Evolutionary conservation across 768 basidiomycete species (phyloP), one percentile per base, ranked within the genome.

Genomic region (Boletus reticuloceps): DNA sequence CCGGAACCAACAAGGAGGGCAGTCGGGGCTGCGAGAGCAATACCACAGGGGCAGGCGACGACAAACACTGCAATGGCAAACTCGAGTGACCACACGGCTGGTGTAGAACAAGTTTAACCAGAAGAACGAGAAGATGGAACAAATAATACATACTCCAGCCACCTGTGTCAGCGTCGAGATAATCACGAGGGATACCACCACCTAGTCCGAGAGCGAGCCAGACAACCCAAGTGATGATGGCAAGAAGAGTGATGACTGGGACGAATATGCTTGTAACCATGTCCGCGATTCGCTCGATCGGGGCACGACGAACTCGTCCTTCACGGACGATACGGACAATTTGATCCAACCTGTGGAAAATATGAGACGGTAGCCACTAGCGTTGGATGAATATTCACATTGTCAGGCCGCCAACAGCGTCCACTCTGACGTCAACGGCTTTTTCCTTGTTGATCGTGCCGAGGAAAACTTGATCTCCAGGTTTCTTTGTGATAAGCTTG

Each of bases 41-140:
- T 88, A 10, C 91, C 90, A 60, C 91, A 94, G 4, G 92, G 91
- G 67, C 91, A 94, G 6, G 91, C 89, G 16, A 92, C 83, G 13
- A 94, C 88, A 55, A 93, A 86, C 9, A 88, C 88, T 4, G 90
- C 81, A 38, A 93, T 88, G 4, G 89, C 83, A 63, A 94, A 94
- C 61, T 91, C 84, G 16, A 94, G 74, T 2, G 90, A 85, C 86
- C 87, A 88, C 3, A 87, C 75, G 41, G 79, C 85, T 88, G 51
- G 12, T 29, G 47, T 41, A 43, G 37, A 29, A 3, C 37, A 11
- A 32, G 44, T 62, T n/a, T 29, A 20, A 37, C n/a, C 5, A 12
- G 47, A 40, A 13, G 31, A 22, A 13, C 25, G 8, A 50, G 51
- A 39, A 42, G 1, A 46, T 10, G 16, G 47, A 38, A 20, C 7